Evolutionary conservation across 768 basidiomycete species (phyloP).

Genomic region (Cystofilobasidium capitatum): DNA sequence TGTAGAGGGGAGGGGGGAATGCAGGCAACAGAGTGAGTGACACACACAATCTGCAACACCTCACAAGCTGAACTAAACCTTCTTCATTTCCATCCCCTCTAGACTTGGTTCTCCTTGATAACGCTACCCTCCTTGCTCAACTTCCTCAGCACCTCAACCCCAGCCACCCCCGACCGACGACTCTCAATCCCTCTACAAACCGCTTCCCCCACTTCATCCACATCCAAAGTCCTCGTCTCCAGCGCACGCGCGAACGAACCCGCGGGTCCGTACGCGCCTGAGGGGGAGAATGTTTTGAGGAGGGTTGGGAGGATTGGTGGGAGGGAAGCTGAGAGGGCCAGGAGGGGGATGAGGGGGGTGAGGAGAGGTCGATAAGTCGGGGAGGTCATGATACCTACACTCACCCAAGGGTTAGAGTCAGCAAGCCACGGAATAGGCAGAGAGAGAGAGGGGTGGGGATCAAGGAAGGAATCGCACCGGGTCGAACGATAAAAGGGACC

Average conservation of each 20-base stretch:
- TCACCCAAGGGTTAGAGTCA: background rate
- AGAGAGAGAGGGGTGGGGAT: background rate
- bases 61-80: too few species aligned
- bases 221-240: slow-evolving; percentile 81
- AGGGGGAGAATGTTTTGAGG: slow-evolving; percentile 47
- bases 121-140: background rate
- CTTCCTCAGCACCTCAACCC: background rate
- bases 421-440: background rate
- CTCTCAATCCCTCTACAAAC: slow-evolving; percentile 41
- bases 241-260: slow-evolving; percentile 45
- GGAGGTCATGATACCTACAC: slow-evolving; percentile 96
- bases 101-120: background rate
- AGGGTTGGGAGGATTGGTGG: slow-evolving; percentile 59
- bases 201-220: slow-evolving; percentile 86
- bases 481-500: slow-evolving; percentile 61
- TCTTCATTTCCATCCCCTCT: background rate
- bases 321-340: slow-evolving; percentile 67
- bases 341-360: slow-evolving; percentile 68
- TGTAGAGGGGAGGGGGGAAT: too few species aligned
- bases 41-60: too few species aligned
- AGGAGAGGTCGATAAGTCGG: slow-evolving; percentile 84
- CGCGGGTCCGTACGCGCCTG: slow-evolving; percentile 31
- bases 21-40: too few species aligned
- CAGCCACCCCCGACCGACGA: background rate
- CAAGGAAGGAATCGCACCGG: slow-evolving; percentile 51